A percentile compares a stretch with the other conserved stretches of the same genome.
Evolutionary conservation across 257 asterid species (phyloP).

Genomic region (Cynanchum wilfordii): DNA sequence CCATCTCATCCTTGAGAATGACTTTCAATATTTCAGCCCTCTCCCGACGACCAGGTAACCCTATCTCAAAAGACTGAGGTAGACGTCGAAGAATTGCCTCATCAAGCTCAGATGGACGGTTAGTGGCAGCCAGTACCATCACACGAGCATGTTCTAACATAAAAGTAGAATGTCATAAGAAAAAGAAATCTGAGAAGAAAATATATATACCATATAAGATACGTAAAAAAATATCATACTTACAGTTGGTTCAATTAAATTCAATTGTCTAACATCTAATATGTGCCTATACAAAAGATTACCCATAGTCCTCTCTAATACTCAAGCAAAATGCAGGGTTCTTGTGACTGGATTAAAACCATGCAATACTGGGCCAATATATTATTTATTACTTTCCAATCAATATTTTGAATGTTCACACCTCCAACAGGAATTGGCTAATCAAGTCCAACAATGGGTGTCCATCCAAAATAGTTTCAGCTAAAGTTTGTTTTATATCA

Average conservation of each 20-base stretch:
- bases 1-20: constrained; percentile 73
- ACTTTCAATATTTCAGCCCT: constrained; percentile 77
- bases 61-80: constrained; percentile 94
- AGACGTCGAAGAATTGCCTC: constrained; percentile 96
- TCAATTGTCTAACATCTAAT: too few relatives aligned
- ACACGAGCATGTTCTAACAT: constrained; percentile 73
- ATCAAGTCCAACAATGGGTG: background rate
- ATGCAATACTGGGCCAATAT: background rate
- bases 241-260: background rate
- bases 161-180: constrained; percentile 13
- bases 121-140: constrained; percentile 96
- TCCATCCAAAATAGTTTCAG: background rate
- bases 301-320: background rate
- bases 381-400: background rate
- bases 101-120: constrained; percentile 97
- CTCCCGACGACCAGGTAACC: constrained; percentile 58
- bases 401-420: background rate
- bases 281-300: background rate
- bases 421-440: background rate
- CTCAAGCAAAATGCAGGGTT: background rate
- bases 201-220: too few relatives aligned
- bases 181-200: constrained; percentile 5
- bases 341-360: background rate
- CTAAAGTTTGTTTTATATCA: background rate
- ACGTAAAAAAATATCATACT: too few relatives aligned